Evolutionary conservation across 1,284 basidiomycete species (phyloP).

Genomic region (Mycena citricolor): DNA sequence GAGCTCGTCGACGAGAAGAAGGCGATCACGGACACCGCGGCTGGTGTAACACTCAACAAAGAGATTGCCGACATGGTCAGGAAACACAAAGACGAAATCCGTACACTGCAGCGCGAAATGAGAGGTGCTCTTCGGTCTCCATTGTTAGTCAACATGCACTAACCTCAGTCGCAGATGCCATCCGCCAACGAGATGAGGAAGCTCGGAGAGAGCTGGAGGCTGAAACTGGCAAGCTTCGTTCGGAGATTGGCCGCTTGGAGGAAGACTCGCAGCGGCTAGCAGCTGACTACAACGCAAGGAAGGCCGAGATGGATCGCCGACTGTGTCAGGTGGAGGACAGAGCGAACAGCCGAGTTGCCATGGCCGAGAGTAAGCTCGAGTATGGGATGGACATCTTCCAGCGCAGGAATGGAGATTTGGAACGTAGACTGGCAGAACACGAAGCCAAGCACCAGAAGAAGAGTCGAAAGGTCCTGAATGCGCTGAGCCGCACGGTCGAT

Average conservation of each 20-base stretch:
- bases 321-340: slow-evolving; percentile 11
- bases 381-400: no score
- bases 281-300: slow-evolving; percentile 15
- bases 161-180: slow-evolving; percentile 12
- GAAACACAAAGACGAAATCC: slow-evolving; percentile 7
- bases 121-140: slow-evolving; percentile 11
- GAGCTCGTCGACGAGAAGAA: slow-evolving; percentile 16
- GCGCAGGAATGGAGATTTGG: no score
- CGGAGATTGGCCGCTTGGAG: slow-evolving; percentile 22
- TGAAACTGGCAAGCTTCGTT: slow-evolving; percentile 20
- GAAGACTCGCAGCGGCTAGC: slow-evolving; percentile 23
- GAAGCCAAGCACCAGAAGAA: no score
- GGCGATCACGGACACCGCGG: slow-evolving; percentile 8
- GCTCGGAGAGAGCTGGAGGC: slow-evolving; percentile 27
- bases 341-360: no score
- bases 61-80: not conserved
- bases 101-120: slow-evolving; percentile 15
- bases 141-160: no score
- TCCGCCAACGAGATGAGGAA: slow-evolving; percentile 22
- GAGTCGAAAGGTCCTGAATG: no score
- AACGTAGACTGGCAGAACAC: no score
- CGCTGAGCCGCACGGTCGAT: no score
- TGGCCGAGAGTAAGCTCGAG: no score
- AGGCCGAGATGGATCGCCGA: slow-evolving; percentile 14
- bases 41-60: not conserved